Percentiles rank a stretch among this genome's conserved stretches.
Evolutionary conservation across 164 flowering plant species (phyloP).

Genomic region (Kalanchoe fedtschenkoi): DNA sequence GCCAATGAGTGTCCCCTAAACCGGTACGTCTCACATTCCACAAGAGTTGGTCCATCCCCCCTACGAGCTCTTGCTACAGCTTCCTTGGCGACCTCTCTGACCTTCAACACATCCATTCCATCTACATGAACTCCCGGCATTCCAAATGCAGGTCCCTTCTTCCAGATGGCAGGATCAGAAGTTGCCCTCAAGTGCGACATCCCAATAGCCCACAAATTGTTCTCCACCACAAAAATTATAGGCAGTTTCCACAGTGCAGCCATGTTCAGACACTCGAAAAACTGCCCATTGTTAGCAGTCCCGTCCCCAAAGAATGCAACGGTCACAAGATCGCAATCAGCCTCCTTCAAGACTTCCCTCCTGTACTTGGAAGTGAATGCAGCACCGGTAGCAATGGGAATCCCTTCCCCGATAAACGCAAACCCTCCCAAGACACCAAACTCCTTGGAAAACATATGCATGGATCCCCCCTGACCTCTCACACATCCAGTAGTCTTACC

Average conservation of each 20-base stretch:
- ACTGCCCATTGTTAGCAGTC: slow-evolving; percentile 85
- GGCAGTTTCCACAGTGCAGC: slow-evolving; percentile 94
- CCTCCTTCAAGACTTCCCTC: slow-evolving; percentile 68
- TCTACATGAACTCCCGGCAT: slow-evolving; percentile 1
- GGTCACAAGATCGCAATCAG: slow-evolving; percentile 63
- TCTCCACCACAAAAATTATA: slow-evolving; percentile 89
- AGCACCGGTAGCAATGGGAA: slow-evolving; percentile 91
- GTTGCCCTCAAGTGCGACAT: slow-evolving; percentile 93
- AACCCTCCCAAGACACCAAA: slow-evolving; percentile 87
- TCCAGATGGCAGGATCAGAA: slow-evolving; percentile 90
- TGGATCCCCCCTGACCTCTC: slow-evolving; percentile 95
- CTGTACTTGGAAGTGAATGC: slow-evolving; percentile 71
- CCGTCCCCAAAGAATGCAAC: slow-evolving; percentile 92
- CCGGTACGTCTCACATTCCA: slow-evolving; percentile 92
- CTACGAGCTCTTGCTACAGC: slow-evolving; percentile 85
- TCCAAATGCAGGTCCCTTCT: slow-evolving; percentile 34
- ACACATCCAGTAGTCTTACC: slow-evolving; percentile 88
- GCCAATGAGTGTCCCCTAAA: slow-evolving; percentile 97
- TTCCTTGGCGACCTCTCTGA: slow-evolving; percentile 10
- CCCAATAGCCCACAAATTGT: slow-evolving; percentile 98
- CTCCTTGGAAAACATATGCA: slow-evolving; percentile 97
- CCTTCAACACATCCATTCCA: slow-evolving; percentile 3
- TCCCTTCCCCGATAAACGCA: slow-evolving; percentile 94
- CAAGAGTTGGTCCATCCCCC: slow-evolving; percentile 93
- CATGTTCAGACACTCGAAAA: slow-evolving; percentile 96